These are phyloP conservation scores for Uromyces viciae-fabae DNA, from an alignment of 1,284 basidiomycete species.

Conservation along the genomic window DNA sequence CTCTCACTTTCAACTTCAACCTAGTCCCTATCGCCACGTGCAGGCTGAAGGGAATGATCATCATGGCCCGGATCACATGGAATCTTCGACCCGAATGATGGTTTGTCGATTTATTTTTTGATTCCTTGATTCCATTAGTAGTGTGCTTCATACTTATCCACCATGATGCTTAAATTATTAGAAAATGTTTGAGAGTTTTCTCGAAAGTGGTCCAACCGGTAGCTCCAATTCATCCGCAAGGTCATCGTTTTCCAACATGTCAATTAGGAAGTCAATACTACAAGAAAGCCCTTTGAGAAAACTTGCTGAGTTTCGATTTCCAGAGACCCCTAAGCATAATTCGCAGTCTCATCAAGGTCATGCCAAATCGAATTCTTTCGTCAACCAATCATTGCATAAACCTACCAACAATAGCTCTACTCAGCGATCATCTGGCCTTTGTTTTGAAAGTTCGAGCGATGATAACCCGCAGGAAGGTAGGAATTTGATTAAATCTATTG, in stretches of 20 bases:
- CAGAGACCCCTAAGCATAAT: constrained; percentile 1
- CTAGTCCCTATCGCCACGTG: constrained; percentile 25
- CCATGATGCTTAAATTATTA: not conserved
- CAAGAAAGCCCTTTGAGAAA: constrained; percentile 6
- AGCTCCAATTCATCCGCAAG: not conserved
- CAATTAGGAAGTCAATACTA: not conserved
- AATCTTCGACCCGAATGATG: constrained; percentile 15
- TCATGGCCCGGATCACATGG: constrained; percentile 18
- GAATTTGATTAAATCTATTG: too few species aligned
- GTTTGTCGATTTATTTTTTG: constrained; percentile 11
- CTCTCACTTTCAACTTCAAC: not conserved
- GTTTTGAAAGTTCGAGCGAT: not conserved
- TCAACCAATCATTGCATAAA: not conserved
- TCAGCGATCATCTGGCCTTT: not conserved
- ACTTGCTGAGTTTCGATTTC: not conserved
- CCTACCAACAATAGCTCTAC: not conserved
- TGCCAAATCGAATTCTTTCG: not conserved
- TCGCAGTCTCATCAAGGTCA: not conserved
- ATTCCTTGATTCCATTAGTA: not conserved
- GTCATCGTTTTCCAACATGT: constrained; percentile 13
- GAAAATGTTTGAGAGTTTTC: constrained; percentile 19
- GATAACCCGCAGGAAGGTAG: too few species aligned
- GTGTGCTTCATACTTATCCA: not conserved
- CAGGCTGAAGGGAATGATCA: not conserved
- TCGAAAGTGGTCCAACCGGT: constrained; percentile 12